Evolutionary conservation across 2,329 filamentous ascomycete species (phyloP), one percentile per base, ranked within the genome.

Genomic region (Coleophoma eucalyptorum): DNA sequence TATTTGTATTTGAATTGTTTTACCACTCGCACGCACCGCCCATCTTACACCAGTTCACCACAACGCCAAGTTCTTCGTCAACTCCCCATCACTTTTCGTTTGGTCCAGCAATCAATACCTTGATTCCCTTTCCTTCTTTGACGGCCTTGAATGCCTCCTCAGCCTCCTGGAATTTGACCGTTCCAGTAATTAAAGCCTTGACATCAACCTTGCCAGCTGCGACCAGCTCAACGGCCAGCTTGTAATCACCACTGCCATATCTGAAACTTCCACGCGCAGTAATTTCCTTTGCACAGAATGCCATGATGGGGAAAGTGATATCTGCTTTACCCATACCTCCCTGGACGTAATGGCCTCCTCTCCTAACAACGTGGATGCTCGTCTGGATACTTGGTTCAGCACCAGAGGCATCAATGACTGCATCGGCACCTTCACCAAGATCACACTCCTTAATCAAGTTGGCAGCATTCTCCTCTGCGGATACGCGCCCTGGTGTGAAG

Each of bases 251-350:
- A 49, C 83, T 81, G 3, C 86, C 86, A 69, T 97, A 97, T 37
- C 93, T 83, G 78, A 97, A 97, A 55, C 86, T 92, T 19, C 93
- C 93, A 65, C 87, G 89, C 43, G 89, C 79, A 11, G 86, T 95
- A 47, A 96, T 77, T 75, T 97, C 93, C 74, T 97, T 97, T 46
- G 85, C 79, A 68, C 91, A 95, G 65, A 95, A 77, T 5, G 89
- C 87, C 81, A 93, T 89, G 67, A 97, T 96, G 47, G 93, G 93
- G 75, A 97, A 96, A 8, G 72, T 88, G 68, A 97, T 92, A 64
- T 96, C 89, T 37, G 83, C 70, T 66, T 87, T 88, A 64, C 93
- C 93, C 90, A 97, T 96, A 50, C 92, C 92, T 53, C 85, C 90
- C 72, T 95, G 90, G 8, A 95, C 86, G 62, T 90, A 93, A 15